Evolutionary conservation across 2,329 filamentous ascomycete genomes (phyloP).

Genomic region (Laburnicola sp.): DNA sequence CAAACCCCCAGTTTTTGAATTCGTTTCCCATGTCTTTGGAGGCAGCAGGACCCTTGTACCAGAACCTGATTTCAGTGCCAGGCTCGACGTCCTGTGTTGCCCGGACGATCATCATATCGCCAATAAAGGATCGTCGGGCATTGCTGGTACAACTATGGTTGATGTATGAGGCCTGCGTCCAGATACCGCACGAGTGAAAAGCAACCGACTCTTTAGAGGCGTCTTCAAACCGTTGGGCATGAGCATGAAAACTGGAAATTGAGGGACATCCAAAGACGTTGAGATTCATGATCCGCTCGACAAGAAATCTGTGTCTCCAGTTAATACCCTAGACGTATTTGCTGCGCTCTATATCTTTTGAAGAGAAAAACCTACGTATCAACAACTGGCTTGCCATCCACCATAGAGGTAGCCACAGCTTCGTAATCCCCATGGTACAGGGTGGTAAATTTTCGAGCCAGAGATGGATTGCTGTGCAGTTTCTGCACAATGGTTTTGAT

Average conservation of each 20-base stretch:
- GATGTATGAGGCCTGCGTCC: conserved; percentile 47
- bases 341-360: too few species aligned
- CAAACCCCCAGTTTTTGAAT: conserved; percentile 21
- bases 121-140: conserved; percentile 43
- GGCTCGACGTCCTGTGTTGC: conserved; percentile 40
- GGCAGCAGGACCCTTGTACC: conserved; percentile 8
- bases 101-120: conserved; percentile 46
- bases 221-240: background rate
- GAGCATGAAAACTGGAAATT: conserved; percentile 15
- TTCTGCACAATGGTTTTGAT: conserved; percentile 51
- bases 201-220: conserved; percentile 1
- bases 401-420: conserved; percentile 19
- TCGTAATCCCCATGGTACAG: conserved; percentile 46
- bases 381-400: conserved; percentile 49
- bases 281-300: conserved; percentile 48
- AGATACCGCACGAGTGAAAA: conserved; percentile 41
- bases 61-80: conserved; percentile 21
- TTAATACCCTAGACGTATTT: background rate
- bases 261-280: conserved; percentile 51
- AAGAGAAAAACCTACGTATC: conserved; percentile 41
- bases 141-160: conserved; percentile 51
- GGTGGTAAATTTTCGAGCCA: conserved; percentile 40
- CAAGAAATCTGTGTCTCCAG: conserved; percentile 49
- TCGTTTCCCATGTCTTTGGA: background rate
- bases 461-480: conserved; percentile 48